Evolutionary conservation across 345 rosid genomes (phyloP), one percentile per base, ranked within the genome.

Genomic region (Bruguiera parviflora): DNA sequence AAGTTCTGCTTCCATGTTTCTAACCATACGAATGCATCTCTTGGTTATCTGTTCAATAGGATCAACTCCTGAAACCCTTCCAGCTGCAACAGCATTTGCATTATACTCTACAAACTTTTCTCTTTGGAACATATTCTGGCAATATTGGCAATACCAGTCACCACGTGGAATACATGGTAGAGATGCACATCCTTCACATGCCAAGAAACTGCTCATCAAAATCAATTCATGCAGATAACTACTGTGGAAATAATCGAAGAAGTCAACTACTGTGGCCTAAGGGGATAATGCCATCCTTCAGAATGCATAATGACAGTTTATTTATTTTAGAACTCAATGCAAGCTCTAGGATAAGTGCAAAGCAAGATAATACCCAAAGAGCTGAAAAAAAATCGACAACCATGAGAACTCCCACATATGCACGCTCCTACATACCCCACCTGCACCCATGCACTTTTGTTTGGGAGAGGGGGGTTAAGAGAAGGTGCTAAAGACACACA

Each of bases 11-110:
- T 71, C 91, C 19, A 86, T 67, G 53, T 87, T 84, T 75, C 83
- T 79, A 65, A 92, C 90, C 71, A 89, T 92, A 46, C 97, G 96
- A 65, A 92, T 92, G 83, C 93, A 90, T 77, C 99, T 78, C 76
- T 84, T 82, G 18, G 90, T 81, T 78, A 91, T 91, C 80, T 91
- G 84, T 65, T 83, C 92, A 61, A 89, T 85, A 47, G 96, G 86
- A 83, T 91, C 97, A 71, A 87, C 85, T 79, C 96, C 99, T 16
- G 80, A 77, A 77, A 90, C 81, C 75, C 92, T 90, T 66, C 96
- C 96, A 77, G 93, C 98, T 25, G 97, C 96, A 74, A 85, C 55
- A 58, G 99, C 96, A 78, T 94, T 88, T 43, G 61, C 87, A 75
- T 88, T 90, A 70, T 61, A 79, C 76, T 88, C 90, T 68, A 86